Base-by-base conservation (phyloP, 202 grass and related monocot genomes). In the Carex arenaria region DNA sequence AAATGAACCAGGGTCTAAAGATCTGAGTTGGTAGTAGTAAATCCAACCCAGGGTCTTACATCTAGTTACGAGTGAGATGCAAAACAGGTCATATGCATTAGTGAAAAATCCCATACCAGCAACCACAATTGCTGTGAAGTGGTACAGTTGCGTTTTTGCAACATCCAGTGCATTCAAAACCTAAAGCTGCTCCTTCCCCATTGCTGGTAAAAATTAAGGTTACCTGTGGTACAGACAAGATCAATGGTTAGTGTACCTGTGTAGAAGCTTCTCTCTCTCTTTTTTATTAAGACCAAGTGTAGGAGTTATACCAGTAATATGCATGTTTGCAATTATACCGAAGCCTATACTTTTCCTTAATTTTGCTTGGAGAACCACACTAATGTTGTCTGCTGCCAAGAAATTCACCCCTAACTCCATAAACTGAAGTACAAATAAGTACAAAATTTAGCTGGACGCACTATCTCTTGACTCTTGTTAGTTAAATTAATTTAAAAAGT, bases 401-500 rank as follows among this genome's bases (percentile, higher is more conserved):
- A 98, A 98, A 81, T 93, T 93, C 91, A 98, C 90, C 79, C 92
- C 95, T 38, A 98, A 67, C 78, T 98, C 95, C 32, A 98, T 84
- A 87, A 98, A 93, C 95, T 98, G 85, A 23, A 56, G 6, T 47
- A 64, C 4, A 61, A 52, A 64, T 51, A 43, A 60, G 4, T n/a
- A n/a, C n/a, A n/a, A n/a, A n/a, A n/a, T n/a, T n/a, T 26, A 3
- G 11, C 26, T 31, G 62, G 28, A 3, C 12, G 6, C 12, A 7
- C 3, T 4, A 64, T 64, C 4, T 64, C 26, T 31, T 31, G 20
- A n/a, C n/a, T n/a, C n/a, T n/a, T n/a, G n/a, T 64, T 30, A 64
- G 26, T 64, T 64, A 64, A 23, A 65, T 32, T 65, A 3, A 32
- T 65, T 14, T 65, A 31, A 65, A 32, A 32, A 31, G 31, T 32